Conservation (phyloP, 2,329 filamentous ascomycete species). For the Beauveria caledonica region DNA sequence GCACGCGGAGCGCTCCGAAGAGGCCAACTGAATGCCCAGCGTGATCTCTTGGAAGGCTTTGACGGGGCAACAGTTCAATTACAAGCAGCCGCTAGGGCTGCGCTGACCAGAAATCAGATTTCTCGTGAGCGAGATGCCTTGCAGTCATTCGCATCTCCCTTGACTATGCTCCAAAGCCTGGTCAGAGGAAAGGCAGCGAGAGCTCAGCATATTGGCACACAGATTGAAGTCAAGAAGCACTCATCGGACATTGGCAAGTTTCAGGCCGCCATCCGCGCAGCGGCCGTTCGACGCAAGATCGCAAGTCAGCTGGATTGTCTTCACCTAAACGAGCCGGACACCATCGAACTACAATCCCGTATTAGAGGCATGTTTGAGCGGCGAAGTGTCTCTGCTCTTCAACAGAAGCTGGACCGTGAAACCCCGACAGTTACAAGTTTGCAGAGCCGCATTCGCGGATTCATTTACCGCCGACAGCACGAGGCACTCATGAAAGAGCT, state of each 20-base stretch:
- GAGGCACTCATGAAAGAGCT: conserved; percentile 60
- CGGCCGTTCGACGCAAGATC: conserved; percentile 44
- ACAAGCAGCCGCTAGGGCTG: conserved; percentile 59
- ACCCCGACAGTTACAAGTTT: conserved; percentile 49
- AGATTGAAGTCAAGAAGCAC: conserved; percentile 40
- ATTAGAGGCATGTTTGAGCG: conserved; percentile 56
- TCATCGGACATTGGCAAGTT: conserved; percentile 35
- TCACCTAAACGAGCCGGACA: conserved; percentile 34
- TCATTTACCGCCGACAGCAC: conserved; percentile 52
- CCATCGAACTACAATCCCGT: conserved; percentile 48
- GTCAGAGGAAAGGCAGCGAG: conserved; percentile 42
- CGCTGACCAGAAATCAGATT: conserved; percentile 49
- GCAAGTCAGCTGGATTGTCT: conserved; percentile 40
- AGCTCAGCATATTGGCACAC: conserved; percentile 34
- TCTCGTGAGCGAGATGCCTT: conserved; percentile 43
- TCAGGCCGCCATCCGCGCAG: conserved; percentile 46
- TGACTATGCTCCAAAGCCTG: conserved; percentile 35
- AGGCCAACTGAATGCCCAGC: conserved; percentile 44
- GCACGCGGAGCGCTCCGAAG: conserved; percentile 60
- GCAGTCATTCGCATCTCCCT: conserved; percentile 38
- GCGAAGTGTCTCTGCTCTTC: conserved; percentile 38
- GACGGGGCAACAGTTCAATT: conserved; percentile 44
- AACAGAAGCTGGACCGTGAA: conserved; percentile 49
- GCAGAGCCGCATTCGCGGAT: conserved; percentile 62
- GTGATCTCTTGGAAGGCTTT: conserved; percentile 43